Base-by-base conservation (phyloP, 73 alveolate genomes). In the Paramecium pentaurelia region DNA sequence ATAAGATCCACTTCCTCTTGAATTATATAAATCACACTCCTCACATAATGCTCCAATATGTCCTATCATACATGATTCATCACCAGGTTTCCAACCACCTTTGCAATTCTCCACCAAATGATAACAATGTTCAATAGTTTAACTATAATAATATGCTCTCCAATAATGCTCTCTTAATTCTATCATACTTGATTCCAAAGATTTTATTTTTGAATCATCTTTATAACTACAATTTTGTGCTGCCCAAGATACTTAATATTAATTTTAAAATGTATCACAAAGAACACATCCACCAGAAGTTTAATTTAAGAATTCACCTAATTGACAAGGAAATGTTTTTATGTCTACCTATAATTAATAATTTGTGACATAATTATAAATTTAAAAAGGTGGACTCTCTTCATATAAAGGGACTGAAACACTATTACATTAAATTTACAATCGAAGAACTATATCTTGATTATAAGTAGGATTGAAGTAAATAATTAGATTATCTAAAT, bases 81-180 rank as follows among this genome's bases (percentile, higher is more conserved):
- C 93, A 1, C 93, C 93, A 8, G 93, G 73, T 25, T 25, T n/a
- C 80, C 73, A 86, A 9, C 93, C 93, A 16, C 93, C 93, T 49
- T 45, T 11, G 14, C 93, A 86, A 86, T 86, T 86, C 7, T 36
- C 11, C 14, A 8, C 30, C n/a, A 60, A 40, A 60, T 75, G 51
- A 37, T 51, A 60, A 34, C 93, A 86, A 20, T 32, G 9, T 16
- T 60, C 85, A 34, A 86, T n/a, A 27, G 54, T 60, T 30, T 60
- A 28, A 27, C 54, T 30, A 22, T 9, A 22, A 32, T 87, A 22
- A 87, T 87, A 40, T 1, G 86, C 30, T 77, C 93, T 87, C 93
- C 88, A 87, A 87, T 64, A 87, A 3, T 18, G n/a, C 7, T 22
- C 25, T 22, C 36, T 22, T 16, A 22, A 10, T 70, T 40, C 49